Base-by-base conservation (phyloP, 2,329 filamentous ascomycete genomes). In the Cryphonectria nitschkei region DNA sequence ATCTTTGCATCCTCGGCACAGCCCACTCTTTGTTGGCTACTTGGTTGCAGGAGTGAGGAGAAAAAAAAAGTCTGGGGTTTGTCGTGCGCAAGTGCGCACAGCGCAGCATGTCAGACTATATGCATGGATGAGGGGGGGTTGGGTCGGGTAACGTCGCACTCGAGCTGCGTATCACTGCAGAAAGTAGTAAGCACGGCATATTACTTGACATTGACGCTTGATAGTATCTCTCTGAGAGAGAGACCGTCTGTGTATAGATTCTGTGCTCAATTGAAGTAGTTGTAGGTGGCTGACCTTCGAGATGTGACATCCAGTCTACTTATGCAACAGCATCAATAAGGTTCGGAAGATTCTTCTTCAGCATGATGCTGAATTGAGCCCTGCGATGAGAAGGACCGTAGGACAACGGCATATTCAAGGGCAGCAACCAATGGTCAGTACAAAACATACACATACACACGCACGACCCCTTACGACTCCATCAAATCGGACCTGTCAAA, bases 71-170 rank as follows among this genome's bases (percentile, higher is more conserved):
- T 65, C 43, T 22, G 22, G 16, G 14, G 8, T 11, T 39, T 32
- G 22, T 67, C 60, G 37, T 41, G 56, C 5, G 22, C 11, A 34
- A 29, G 26, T 67, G 26, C 8, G 63, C 63, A 65, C 43, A n/a
- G 43, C 63, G 63, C 56, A 65, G 56, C 56, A 56, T 39, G 65
- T 68, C 32, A 65, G 60, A 58, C 29, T 6, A 58, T 34, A 58
- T 34, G 29, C 52, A 26, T 56, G 54, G 13, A 58, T 34, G 54
- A 26, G 3, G 26, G 16, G 8, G 26, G 26, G 39, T 16, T n/a
- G 29, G 26, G 11, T 16, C 13, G 16, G 32, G 19, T n/a, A n/a
- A n/a, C 5, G 34, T 39, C 34, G 34, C 58, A 34, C 39, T 32
- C 34, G 58, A 61, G 32, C 16, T 39, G 32, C 13, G 54, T 58